Evolutionary conservation across 805 yeast species (phyloP).

Genomic region (Kuraishia molischiana): DNA sequence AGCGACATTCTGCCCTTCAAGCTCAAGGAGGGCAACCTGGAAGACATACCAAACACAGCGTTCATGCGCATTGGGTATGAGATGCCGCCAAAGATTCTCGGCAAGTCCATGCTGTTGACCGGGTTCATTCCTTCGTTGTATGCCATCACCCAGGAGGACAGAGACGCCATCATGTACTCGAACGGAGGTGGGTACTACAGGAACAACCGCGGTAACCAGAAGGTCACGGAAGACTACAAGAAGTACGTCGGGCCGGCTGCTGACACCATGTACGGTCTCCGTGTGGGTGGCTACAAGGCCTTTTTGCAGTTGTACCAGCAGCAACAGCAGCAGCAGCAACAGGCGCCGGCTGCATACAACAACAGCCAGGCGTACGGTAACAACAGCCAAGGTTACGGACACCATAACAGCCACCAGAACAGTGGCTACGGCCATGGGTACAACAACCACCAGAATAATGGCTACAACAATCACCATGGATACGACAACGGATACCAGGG

Average conservation of each 20-base stretch:
- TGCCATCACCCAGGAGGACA: conserved; percentile 61
- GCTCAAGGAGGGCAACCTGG: conserved; percentile 26
- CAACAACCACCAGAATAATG: conserved; percentile 6
- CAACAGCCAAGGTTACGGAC: conserved; percentile 4
- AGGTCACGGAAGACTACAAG: conserved; percentile 16
- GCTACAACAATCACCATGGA: conserved; percentile 6
- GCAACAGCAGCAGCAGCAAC: conserved; percentile 10
- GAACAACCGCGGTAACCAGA: conserved; percentile 15
- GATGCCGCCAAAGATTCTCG: conserved; percentile 48
- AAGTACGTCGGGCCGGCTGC: conserved; percentile 43
- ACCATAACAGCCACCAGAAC: conserved; percentile 12
- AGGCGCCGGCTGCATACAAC: neutral
- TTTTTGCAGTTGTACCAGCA: conserved; percentile 25
- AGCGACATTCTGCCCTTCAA: conserved; percentile 31
- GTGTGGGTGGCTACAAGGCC: conserved; percentile 42
- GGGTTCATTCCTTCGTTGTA: conserved; percentile 61
- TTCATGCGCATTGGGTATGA: conserved; percentile 40
- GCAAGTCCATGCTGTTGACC: conserved; percentile 77
- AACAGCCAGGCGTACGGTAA: conserved; percentile 5
- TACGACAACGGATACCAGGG: conserved; percentile 3
- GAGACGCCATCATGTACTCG: conserved; percentile 46
- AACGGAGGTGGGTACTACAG: conserved; percentile 23
- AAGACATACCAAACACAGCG: conserved; percentile 26
- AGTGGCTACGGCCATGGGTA: conserved; percentile 10
- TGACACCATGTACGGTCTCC: conserved; percentile 29